A percentile compares a stretch with the other conserved stretches of the same genome.
phyloP scores from a whole-genome alignment of 768 basidiomycete species.

The Leccinum broughii region DNA sequence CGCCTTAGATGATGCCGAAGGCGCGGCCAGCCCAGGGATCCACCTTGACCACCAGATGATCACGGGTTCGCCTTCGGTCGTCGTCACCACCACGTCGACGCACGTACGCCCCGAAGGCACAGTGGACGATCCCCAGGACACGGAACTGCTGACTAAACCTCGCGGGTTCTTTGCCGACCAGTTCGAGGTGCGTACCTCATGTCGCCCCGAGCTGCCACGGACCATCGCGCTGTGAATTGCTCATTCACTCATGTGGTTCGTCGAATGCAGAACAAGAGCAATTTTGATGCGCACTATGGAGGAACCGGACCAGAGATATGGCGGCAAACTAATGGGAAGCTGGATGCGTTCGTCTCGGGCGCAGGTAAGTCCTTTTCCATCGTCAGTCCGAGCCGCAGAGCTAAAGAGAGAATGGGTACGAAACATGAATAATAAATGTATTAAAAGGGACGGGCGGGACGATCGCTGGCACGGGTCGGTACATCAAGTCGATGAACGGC shows the following conservation, averaged over 20 bases:
- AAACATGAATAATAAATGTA: not conserved
- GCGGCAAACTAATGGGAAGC: slow-evolving; percentile 80
- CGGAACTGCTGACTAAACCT: slow-evolving; percentile 50
- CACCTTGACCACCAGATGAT: slow-evolving; percentile 36
- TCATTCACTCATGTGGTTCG: not conserved
- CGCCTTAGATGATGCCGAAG: slow-evolving; percentile 13
- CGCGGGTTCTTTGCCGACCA: slow-evolving; percentile 95
- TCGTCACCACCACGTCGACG: slow-evolving; percentile 53
- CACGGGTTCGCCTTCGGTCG: slow-evolving; percentile 48
- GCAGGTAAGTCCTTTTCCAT: slow-evolving; percentile 54
- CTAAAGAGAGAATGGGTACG: not conserved
- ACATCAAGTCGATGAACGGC: slow-evolving; percentile 72
- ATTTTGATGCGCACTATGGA: slow-evolving; percentile 83
- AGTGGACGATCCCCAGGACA: slow-evolving; percentile 37
- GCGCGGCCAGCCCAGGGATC: slow-evolving; percentile 2
- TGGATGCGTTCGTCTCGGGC: slow-evolving; percentile 88
- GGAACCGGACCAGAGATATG: slow-evolving; percentile 96
- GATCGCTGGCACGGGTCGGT: slow-evolving; percentile 80
- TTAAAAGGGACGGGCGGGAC: slow-evolving; percentile 90
- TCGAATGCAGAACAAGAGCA: slow-evolving; percentile 65
- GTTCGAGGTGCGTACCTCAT: slow-evolving; percentile 61
- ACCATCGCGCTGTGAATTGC: not conserved
- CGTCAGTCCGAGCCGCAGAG: not conserved
- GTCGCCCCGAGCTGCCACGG: not conserved
- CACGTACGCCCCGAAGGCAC: slow-evolving; percentile 38